Evolutionary conservation across 306 rosid species (phyloP).

Genomic region (Oxytropis ochrocephala): DNA sequence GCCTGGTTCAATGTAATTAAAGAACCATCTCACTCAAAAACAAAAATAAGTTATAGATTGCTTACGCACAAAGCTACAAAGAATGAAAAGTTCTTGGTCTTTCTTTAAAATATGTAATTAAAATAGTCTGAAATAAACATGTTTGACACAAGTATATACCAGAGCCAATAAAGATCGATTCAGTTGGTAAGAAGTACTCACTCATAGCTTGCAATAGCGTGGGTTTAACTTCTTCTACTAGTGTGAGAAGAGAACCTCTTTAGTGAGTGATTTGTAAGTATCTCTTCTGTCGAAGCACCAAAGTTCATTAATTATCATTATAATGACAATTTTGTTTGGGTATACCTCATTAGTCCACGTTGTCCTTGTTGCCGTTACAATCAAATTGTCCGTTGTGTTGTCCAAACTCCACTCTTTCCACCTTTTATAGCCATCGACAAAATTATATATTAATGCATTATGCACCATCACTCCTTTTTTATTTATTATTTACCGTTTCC

Average conservation of each 20-base stretch:
- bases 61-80: too few relatives aligned
- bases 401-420: not conserved
- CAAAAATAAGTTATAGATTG: too few relatives aligned
- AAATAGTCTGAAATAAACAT: not conserved
- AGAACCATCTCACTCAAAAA: not conserved
- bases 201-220: too few relatives aligned
- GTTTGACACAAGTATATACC: too few relatives aligned
- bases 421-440: not conserved
- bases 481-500: not conserved
- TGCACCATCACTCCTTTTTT: not conserved
- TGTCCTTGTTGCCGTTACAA: slow-evolving; percentile 37
- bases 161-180: too few relatives aligned
- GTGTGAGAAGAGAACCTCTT: too few relatives aligned
- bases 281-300: too few relatives aligned
- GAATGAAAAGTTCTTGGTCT: too few relatives aligned
- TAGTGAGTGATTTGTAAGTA: too few relatives aligned
- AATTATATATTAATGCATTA: not conserved
- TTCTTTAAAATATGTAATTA: not conserved
- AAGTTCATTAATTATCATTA: not conserved
- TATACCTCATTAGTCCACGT: slow-evolving; percentile 26
- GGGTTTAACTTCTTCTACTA: too few relatives aligned
- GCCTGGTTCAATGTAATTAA: not conserved
- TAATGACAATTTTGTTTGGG: too few relatives aligned
- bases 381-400: slow-evolving; percentile 27
- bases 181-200: too few relatives aligned